Percentiles rank a stretch among this genome's conserved stretches.
These are phyloP conservation scores for Thelonectria blattea DNA, from an alignment of 2,329 filamentous ascomycete genomes.

Conservation along the genomic window DNA sequence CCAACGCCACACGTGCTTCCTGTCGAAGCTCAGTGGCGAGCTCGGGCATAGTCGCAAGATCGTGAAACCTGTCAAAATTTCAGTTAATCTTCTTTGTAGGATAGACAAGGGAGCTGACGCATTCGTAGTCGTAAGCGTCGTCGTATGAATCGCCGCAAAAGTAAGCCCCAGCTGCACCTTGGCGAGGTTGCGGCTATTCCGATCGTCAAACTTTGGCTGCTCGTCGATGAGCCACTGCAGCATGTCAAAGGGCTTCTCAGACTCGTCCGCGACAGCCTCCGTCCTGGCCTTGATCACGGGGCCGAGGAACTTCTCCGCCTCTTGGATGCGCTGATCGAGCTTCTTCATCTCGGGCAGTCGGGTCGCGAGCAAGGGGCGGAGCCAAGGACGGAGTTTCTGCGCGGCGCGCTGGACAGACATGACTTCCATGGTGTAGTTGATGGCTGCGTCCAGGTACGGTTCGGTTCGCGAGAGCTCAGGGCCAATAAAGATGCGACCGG, in stretches of 20 bases:
- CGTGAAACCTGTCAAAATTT: slow-evolving; percentile 49
- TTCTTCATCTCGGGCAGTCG: slow-evolving; percentile 44
- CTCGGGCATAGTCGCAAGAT: slow-evolving; percentile 57
- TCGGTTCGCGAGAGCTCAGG: slow-evolving; percentile 52
- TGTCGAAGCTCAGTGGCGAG: slow-evolving; percentile 57
- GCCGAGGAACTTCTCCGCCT: slow-evolving; percentile 44
- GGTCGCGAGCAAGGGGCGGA: slow-evolving; percentile 42
- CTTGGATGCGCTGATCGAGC: slow-evolving; percentile 40
- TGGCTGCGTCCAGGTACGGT: slow-evolving; percentile 53
- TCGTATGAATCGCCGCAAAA: slow-evolving; percentile 60
- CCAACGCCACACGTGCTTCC: slow-evolving; percentile 52
- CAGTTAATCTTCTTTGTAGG: not conserved
- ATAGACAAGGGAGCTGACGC: slow-evolving; percentile 39
- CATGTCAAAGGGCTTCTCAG: slow-evolving; percentile 52
- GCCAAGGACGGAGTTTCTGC: slow-evolving; percentile 38
- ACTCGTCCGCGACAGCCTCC: slow-evolving; percentile 20
- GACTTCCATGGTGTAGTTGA: slow-evolving; percentile 54
- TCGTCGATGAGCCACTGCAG: slow-evolving; percentile 54
- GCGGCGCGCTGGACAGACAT: slow-evolving; percentile 44
- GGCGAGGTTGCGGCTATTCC: slow-evolving; percentile 46
- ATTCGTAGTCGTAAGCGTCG: slow-evolving; percentile 52
- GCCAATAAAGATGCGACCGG: slow-evolving; percentile 55
- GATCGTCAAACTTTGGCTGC: slow-evolving; percentile 42
- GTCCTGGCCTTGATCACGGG: slow-evolving; percentile 44
- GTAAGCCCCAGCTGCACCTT: slow-evolving; percentile 51